Base-by-base conservation (phyloP, 495 filamentous ascomycete species). In the Hapsidospora chrysogenum region DNA sequence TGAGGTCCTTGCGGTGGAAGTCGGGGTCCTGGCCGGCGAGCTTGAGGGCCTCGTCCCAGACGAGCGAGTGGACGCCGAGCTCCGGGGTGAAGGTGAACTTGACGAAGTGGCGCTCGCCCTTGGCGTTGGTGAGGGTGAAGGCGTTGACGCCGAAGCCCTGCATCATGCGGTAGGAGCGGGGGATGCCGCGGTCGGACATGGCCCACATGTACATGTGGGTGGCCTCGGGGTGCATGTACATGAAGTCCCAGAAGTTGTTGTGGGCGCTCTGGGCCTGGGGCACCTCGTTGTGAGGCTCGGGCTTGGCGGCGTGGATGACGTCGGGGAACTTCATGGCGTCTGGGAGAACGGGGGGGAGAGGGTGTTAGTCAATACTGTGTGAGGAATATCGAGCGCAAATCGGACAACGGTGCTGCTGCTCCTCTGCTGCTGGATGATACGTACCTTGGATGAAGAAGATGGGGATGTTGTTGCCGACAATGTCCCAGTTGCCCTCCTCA, bases 61-160 rank as follows among this genome's bases (percentile, higher is more conserved):
- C 79, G 0, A 92, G 57, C 2, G 80, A 85, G 53, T 87, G 80
- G 0, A 87, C 79, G 23, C 85, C 84, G 9, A 86, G 61, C 27
- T 77, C 72, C 0, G 85, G 82, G 0, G 67, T 82, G 43, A 66
- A 89, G 48, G 74, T 67, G 54, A 87, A 89, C 52, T 93, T 93
- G 51, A 89, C 80, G 46, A 86, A 84, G 35, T 68, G 58, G 9
- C 76, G 68, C 47, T 81, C 71, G 15, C 77, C 78, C 35, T 80
- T 60, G 30, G 63, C 68, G 41, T 89, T 87, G 35, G 71, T 58
- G 2, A 92, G 60, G 2, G 69, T 77, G 49, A 66, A 92, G 0
- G 85, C 89, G 49, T 92, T 85, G 37, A 92, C 84, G 29, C 85
- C 83, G 40, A 89, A 92, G 0, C 85, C 85, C 48, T 92, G 78